Evolutionary conservation across 805 yeast species (phyloP).

Genomic region (Hanseniaspora taiwanica): DNA sequence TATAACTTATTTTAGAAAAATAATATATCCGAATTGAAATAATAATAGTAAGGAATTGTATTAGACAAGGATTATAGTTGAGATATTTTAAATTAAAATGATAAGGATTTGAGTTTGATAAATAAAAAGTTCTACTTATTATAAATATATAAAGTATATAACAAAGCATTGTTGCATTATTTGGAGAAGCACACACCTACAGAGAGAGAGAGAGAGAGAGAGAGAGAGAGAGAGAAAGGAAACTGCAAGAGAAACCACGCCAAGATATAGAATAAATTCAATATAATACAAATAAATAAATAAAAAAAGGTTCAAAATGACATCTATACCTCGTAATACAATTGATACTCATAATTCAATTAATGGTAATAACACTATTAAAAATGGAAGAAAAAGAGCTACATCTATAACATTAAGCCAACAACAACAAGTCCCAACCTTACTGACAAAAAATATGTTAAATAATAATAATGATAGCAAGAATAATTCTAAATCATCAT

Average conservation of each 20-base stretch:
- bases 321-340: background rate
- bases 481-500: no score
- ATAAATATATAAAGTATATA: background rate
- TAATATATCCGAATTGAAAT: no score
- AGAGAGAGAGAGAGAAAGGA: background rate
- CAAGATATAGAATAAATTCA: no score
- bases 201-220: background rate
- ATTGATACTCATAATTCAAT: background rate
- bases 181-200: background rate
- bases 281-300: background rate
- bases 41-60: no score
- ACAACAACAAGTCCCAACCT: background rate
- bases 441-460: no score
- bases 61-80: no score
- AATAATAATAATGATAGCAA: no score
- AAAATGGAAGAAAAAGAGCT: background rate
- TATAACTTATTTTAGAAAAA: no score
- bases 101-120: background rate
- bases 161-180: background rate
- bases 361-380: background rate
- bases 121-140: background rate
- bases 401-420: background rate
- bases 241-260: no score
- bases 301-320: background rate
- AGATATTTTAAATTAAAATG: no score